Conservation (phyloP, 257 asterid genomes). For the Fraxinus excelsior region DNA sequence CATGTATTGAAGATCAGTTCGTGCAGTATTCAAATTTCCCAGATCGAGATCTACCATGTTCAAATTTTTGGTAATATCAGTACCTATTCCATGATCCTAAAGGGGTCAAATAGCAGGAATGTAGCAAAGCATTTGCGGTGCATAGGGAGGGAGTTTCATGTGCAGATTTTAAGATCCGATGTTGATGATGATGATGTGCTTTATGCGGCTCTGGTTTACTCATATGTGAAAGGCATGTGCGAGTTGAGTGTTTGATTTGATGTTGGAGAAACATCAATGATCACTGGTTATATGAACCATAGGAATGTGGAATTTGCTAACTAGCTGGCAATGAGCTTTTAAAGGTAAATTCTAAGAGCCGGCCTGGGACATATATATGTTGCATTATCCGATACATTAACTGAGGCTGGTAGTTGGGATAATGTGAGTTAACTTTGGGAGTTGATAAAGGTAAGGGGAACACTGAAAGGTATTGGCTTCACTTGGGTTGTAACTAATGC, state of each 20-base stretch:
- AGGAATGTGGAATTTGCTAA: slow-evolving; percentile 79
- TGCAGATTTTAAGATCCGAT: slow-evolving; percentile 32
- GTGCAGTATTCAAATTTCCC: too few species aligned
- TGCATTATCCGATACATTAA: slow-evolving; percentile 76
- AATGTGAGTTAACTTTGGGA: slow-evolving; percentile 73
- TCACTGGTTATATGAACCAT: slow-evolving; percentile 50
- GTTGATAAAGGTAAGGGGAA: slow-evolving; percentile 75
- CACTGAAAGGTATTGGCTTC: slow-evolving; percentile 73
- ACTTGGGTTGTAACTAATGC: too few species aligned
- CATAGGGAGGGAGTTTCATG: slow-evolving; percentile 36
- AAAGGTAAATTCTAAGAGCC: slow-evolving; percentile 35
- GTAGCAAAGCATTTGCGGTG: neutral
- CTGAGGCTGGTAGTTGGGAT: slow-evolving; percentile 90
- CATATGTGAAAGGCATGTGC: slow-evolving; percentile 44
- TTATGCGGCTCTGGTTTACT: slow-evolving; percentile 42
- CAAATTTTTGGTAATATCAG: neutral
- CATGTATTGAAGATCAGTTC: too few species aligned
- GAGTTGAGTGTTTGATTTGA: slow-evolving; percentile 49
- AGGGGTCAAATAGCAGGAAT: slow-evolving; percentile 29
- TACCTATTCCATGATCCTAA: slow-evolving; percentile 44
- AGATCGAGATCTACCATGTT: too few species aligned
- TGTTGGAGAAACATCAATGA: slow-evolving; percentile 47
- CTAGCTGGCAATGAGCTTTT: slow-evolving; percentile 81
- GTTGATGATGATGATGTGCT: slow-evolving; percentile 45
- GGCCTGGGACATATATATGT: slow-evolving; percentile 75